Conservation (phyloP, 768 basidiomycete species). For the Peribolospora kevripleyi region DNA sequence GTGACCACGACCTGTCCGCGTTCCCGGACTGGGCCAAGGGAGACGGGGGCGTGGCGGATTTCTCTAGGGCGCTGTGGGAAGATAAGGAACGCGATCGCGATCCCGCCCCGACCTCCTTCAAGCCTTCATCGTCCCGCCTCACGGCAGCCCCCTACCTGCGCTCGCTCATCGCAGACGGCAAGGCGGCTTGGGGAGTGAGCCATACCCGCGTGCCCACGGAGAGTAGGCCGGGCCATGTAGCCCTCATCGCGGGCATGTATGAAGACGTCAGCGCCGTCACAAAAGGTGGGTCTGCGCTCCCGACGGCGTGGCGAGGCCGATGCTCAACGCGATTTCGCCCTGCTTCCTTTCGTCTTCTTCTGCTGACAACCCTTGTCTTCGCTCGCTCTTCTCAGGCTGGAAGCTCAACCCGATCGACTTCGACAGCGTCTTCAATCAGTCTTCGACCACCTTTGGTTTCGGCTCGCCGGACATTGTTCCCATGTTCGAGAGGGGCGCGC, state of each 20-base stretch:
- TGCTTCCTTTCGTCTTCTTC: neutral
- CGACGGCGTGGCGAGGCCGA: conserved; percentile 3
- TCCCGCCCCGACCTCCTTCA: neutral
- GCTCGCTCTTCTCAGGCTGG: conserved; percentile 35
- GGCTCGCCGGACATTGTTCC: conserved; percentile 73
- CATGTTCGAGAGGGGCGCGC: conserved; percentile 59
- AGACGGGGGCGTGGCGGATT: conserved; percentile 15
- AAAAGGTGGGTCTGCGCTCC: conserved; percentile 25
- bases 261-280: conserved; percentile 74
- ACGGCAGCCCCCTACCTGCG: conserved; percentile 42
- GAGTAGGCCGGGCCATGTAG: conserved; percentile 67
- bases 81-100: too few species aligned
- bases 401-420: conserved; percentile 41
- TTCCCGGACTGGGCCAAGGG: conserved; percentile 31
- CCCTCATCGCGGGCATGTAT: conserved; percentile 76
- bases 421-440: conserved; percentile 70
- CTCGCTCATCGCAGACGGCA: conserved; percentile 31
- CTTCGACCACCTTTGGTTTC: conserved; percentile 50
- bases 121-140: neutral
- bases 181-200: conserved; percentile 60
- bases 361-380: conserved; percentile 9
- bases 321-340: conserved; percentile 3
- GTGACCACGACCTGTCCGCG: conserved; percentile 33
- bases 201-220: conserved; percentile 75
- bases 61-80: too few species aligned